A percentile compares a stretch with the other conserved stretches of the same genome.
Evolutionary conservation across 129 eudicot genomes (phyloP).

Genomic region (Saposhnikovia divaricata): DNA sequence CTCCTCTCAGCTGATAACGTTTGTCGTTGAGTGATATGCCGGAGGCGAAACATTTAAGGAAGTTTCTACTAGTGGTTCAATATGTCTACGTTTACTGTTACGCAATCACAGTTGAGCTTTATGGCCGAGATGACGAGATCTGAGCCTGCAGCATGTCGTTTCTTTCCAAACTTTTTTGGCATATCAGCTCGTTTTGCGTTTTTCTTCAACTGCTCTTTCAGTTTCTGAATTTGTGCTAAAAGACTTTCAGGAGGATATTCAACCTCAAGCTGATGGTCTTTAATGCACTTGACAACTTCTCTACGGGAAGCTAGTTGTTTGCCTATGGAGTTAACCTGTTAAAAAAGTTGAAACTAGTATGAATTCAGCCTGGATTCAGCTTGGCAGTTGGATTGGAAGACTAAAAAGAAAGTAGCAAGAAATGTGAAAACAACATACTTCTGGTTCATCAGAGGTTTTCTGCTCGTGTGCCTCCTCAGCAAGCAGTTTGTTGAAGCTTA

Average conservation of each 20-base stretch:
- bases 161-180: not conserved
- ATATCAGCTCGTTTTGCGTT: not conserved
- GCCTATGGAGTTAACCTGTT: not conserved
- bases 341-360: not conserved
- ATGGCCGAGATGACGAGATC: not conserved
- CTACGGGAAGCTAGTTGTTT: conserved; percentile 3
- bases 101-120: not conserved
- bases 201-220: not conserved
- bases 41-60: not conserved
- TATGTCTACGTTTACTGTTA: not conserved
- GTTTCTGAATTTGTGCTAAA: not conserved
- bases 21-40: no score
- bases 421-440: not conserved
- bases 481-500: no score
- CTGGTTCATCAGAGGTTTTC: no score
- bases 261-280: conserved; percentile 8
- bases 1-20: no score
- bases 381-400: not conserved
- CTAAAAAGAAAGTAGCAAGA: not conserved
- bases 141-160: not conserved
- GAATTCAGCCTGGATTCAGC: no score
- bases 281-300: conserved; percentile 12
- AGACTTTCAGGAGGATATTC: conserved; percentile 12
- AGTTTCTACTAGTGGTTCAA: conserved; percentile 4
- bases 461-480: no score